Evolutionary conservation across 2,329 filamentous ascomycete species (phyloP).

Genomic region (Elsinoe ampelina): DNA sequence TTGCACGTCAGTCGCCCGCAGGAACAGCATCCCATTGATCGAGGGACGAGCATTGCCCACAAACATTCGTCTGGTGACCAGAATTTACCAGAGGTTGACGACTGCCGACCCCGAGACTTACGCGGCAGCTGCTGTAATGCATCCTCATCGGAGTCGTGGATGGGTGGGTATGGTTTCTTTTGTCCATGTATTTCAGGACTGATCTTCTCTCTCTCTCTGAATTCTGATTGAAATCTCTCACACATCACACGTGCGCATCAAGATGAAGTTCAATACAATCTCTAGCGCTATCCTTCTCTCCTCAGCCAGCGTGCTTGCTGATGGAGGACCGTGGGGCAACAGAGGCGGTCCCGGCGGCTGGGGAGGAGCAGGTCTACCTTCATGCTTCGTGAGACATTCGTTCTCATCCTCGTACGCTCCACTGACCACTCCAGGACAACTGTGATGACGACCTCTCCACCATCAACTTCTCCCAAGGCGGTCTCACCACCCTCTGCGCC

Average conservation of each 20-base stretch:
- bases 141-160: not conserved
- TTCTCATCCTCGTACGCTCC: not conserved
- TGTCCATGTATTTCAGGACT: not conserved
- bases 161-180: not conserved
- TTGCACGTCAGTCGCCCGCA: not conserved
- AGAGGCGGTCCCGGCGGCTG: not conserved
- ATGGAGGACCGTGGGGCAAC: not conserved
- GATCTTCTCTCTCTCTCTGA: not conserved
- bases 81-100: not conserved
- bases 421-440: not conserved
- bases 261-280: not conserved
- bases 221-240: not conserved
- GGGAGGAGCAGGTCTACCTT: not conserved
- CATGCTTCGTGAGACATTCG: not conserved
- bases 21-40: not conserved
- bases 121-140: not conserved
- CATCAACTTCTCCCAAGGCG: not conserved
- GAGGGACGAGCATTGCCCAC: not conserved
- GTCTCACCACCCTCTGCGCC: constrained; percentile 17
- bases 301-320: not conserved
- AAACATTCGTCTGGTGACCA: not conserved
- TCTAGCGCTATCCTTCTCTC: not conserved
- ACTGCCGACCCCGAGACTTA: not conserved
- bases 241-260: not conserved
- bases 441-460: not conserved